Base-by-base conservation (phyloP, 495 filamentous ascomycete genomes). In the Acidomyces sp. region DNA sequence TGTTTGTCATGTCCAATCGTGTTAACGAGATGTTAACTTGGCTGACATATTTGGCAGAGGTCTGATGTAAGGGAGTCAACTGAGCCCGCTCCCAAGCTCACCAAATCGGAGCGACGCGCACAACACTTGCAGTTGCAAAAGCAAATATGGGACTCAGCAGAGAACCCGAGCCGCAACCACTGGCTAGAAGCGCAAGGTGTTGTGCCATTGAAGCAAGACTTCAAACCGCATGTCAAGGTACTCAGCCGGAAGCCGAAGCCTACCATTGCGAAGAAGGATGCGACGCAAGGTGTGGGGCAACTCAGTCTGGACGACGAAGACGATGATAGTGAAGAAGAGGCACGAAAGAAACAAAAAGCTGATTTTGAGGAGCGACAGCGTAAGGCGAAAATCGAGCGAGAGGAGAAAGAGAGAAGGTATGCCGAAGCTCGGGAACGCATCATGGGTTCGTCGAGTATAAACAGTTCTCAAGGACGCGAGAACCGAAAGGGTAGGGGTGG, bases 391-490 rank as follows among this genome's bases (percentile, higher is more conserved):
- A 68, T 70, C 37, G 83, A 92, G 48, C 68, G 71, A 3, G 85
- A 92, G 52, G 85, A 93, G 60, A 93, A 86, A 65, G 78, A 88
- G 62, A 76, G 76, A 34, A 81, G 78, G 34, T 94, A 94, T 55
- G 78, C 87, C 38, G 85, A 93, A 61, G 81, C 71, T 2, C 69
- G 86, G 10, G 80, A 85, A 51, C 74, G 78, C 55, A 70, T 93
- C n/a, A 86, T 93, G 57, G 85, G 84, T 17, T 70, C 65, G 6
- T 61, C 69, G 7, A 83, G 79, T 7, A 78, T 79, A 7, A 76
- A 78, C n/a, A 60, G 55, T 23, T 49, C 54, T 31, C 55, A 58
- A 53, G 69, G 45, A 3, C 40, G 43, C 20, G 50, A 47, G 29
- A 43, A 33, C 38, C 22, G 45, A 30, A 51, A 37, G 24, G 42